A percentile compares a stretch with the other conserved stretches of the same genome.
Conservation (phyloP, 768 basidiomycete genomes). For the Panaeolus cyanescens region DNA sequence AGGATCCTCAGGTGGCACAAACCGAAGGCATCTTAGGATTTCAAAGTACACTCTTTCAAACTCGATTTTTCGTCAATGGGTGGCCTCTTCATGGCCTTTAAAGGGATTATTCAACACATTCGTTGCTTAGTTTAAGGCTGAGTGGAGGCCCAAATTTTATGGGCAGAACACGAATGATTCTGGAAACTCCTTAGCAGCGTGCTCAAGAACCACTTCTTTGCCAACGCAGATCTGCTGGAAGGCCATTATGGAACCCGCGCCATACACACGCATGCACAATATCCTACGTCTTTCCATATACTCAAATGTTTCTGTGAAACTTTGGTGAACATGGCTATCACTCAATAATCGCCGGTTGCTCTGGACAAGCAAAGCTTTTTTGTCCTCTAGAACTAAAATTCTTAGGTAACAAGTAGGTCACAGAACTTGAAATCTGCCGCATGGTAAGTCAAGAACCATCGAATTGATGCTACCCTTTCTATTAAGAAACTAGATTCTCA, state of each 20-base stretch:
- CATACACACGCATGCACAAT: background rate
- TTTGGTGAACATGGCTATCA: background rate
- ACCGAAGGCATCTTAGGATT: too few species aligned
- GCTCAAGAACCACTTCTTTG: background rate
- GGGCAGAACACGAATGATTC: background rate
- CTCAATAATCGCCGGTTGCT: background rate
- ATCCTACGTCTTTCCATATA: background rate
- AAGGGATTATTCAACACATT: background rate
- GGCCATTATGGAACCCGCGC: background rate
- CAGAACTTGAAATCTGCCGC: slow-evolving; percentile 8
- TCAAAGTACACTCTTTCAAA: too few species aligned
- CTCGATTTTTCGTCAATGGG: too few species aligned
- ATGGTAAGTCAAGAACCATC: slow-evolving; percentile 8
- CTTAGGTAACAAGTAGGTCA: slow-evolving; percentile 3
- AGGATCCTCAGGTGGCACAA: background rate
- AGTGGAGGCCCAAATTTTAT: background rate
- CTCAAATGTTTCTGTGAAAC: background rate
- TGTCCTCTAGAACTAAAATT: background rate
- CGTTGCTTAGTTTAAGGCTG: background rate
- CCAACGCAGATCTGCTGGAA: background rate
- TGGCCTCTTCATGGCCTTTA: too few species aligned
- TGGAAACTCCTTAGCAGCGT: background rate
- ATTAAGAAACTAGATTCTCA: slow-evolving; percentile 18
- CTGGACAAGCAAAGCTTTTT: background rate
- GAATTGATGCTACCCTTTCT: slow-evolving; percentile 14